Evolutionary conservation across 1,139 yeast species (phyloP), one percentile per base, ranked within the genome.

Genomic region (Entelexis paramagnoliae): DNA sequence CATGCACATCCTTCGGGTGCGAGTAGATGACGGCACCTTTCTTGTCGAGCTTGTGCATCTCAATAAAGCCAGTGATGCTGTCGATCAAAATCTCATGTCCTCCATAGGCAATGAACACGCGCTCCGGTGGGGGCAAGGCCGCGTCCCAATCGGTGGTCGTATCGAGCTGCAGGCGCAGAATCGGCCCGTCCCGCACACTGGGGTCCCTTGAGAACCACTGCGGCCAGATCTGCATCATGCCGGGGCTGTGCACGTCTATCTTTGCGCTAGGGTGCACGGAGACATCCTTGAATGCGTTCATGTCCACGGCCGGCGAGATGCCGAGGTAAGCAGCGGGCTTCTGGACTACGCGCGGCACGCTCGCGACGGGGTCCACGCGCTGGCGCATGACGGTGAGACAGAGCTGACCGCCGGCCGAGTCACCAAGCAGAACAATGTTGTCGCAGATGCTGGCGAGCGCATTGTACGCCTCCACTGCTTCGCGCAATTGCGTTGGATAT

Each of bases 361-460:
- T 45, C 13, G 11, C 20, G 14, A 34, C 20, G 8, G 52, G 50
- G 2, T 11, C 2, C 9, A 32, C 29, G n/a, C 43, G 13, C 22
- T 39, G 49, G 9, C 50, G 52, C 32, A 30, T 8, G 24, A 48
- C 7, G 32, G n/a, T 11, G 13, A 51, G 47, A 2, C 55, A 39
- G 10, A 59, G 49, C 16, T 55, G 51, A 1, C 60, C 61, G 17
- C 61, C 61, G 1, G 59, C 58, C 11, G 60, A 56, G 50, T 59
- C 61, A 11, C 61, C 61, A 24, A 51, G 19, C 29, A 55, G 16
- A 2, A 56, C 43, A 22, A 57, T 51, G 33, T 46, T 51, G 17
- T 35, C 16, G 34, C 50, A 48, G 10, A 51, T 19, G 19, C 42
- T 22, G 6, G 42, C 14, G 22, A 58, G 51, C 48, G 38, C 33